phyloP scores from a whole-genome alignment of 2,329 filamentous ascomycete species.

The Thelonectria discophora region DNA sequence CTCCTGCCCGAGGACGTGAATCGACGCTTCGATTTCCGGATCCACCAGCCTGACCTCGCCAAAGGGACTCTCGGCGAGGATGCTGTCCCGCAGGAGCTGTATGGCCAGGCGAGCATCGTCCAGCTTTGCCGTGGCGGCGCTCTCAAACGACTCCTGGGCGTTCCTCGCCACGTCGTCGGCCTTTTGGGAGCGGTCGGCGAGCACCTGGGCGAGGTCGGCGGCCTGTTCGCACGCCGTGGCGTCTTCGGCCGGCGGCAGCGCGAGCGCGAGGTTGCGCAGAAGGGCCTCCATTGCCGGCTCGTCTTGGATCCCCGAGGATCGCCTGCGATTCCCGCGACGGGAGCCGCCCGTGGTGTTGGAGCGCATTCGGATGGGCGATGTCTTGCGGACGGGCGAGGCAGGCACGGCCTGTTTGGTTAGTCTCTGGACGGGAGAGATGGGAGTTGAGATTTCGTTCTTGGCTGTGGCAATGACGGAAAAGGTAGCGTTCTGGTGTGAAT shows the following conservation, averaged over 20 bases:
- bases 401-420: slow-evolving; percentile 37
- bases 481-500: slow-evolving; percentile 56
- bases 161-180: slow-evolving; percentile 54
- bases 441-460: slow-evolving; percentile 53
- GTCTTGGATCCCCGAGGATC: slow-evolving; percentile 51
- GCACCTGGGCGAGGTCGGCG: slow-evolving; percentile 46
- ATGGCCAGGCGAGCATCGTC: slow-evolving; percentile 59
- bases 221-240: slow-evolving; percentile 38
- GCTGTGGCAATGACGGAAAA: slow-evolving; percentile 53
- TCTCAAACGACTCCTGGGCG: slow-evolving; percentile 62
- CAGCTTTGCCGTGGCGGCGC: slow-evolving; percentile 51
- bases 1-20: slow-evolving; percentile 58
- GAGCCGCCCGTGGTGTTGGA: slow-evolving; percentile 36
- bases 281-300: slow-evolving; percentile 57
- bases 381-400: slow-evolving; percentile 48
- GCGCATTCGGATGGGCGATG: slow-evolving; percentile 49
- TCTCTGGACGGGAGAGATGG: slow-evolving; percentile 34
- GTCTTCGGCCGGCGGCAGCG: slow-evolving; percentile 48
- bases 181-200: slow-evolving; percentile 54
- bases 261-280: slow-evolving; percentile 57
- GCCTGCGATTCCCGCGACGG: slow-evolving; percentile 39
- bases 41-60: slow-evolving; percentile 60
- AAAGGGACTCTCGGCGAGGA: slow-evolving; percentile 63
- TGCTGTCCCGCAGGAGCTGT: slow-evolving; percentile 59
- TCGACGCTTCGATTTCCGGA: slow-evolving; percentile 60